phyloP scores from a whole-genome alignment of 208 protist species.

The Crithidia sp. region DNA sequence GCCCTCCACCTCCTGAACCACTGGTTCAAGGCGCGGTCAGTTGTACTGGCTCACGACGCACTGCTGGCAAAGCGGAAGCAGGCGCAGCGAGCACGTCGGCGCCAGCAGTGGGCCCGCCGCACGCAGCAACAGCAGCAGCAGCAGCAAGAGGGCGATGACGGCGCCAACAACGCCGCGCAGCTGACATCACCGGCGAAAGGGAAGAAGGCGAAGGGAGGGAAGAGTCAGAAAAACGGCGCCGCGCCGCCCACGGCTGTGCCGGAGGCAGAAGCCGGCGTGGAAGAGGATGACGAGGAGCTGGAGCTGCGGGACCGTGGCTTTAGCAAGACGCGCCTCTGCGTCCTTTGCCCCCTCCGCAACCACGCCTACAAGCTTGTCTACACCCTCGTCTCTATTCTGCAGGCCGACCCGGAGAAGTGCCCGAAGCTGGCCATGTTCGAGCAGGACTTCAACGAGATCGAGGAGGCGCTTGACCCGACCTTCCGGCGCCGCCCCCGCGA shows the following conservation, averaged over 20 bases:
- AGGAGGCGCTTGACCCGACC: slow-evolving; percentile 86
- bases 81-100: slow-evolving; percentile 4
- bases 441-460: slow-evolving; percentile 88
- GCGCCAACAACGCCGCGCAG: background rate
- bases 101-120: slow-evolving; percentile 4
- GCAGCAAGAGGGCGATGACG: background rate
- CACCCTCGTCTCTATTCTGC: slow-evolving; percentile 78
- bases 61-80: slow-evolving; percentile 45
- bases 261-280: background rate
- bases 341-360: slow-evolving; percentile 95
- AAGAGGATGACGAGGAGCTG: slow-evolving; percentile 45
- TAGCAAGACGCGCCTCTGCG: slow-evolving; percentile 90
- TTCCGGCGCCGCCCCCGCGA: slow-evolving; percentile 86
- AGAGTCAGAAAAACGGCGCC: slow-evolving; percentile 13
- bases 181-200: slow-evolving; percentile 9
- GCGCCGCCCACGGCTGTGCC: slow-evolving; percentile 1
- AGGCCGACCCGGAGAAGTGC: slow-evolving; percentile 65
- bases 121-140: slow-evolving; percentile 14
- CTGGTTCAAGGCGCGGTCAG: slow-evolving; percentile 85
- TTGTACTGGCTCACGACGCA: slow-evolving; percentile 75
- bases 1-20: slow-evolving; percentile 82
- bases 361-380: slow-evolving; percentile 89
- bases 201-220: slow-evolving; percentile 5
- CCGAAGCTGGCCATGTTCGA: slow-evolving; percentile 82
- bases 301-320: slow-evolving; percentile 95